A percentile compares a stretch with the other conserved stretches of the same genome.
phyloP scores from a whole-genome alignment of 306 rosid genomes.

The Inga leiocalycina region DNA sequence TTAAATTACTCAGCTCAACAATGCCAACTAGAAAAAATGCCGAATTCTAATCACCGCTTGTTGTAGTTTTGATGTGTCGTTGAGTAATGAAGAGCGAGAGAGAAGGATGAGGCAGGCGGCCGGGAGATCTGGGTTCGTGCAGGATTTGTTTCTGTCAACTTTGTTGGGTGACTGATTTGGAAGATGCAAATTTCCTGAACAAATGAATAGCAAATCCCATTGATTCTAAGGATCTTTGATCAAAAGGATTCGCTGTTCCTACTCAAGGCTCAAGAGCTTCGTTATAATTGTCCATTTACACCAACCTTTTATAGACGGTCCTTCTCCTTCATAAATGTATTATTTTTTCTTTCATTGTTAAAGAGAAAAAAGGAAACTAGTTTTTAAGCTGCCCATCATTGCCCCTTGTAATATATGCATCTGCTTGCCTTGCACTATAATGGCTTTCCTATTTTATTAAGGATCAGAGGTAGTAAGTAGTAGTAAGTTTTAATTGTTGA shows the following conservation, averaged over 20 bases:
- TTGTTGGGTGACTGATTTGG: slow-evolving; percentile 56
- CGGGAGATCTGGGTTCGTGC: slow-evolving; percentile 89
- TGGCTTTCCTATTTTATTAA: neutral
- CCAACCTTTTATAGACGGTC: neutral
- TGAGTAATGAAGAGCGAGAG: slow-evolving; percentile 87
- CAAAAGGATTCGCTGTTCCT: neutral
- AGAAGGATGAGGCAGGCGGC: slow-evolving; percentile 76
- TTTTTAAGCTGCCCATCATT: neutral
- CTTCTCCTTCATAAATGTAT: neutral
- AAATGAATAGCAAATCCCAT: neutral
- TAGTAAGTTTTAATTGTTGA: neutral
- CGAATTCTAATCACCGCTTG: neutral
- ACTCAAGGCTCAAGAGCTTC: neutral
- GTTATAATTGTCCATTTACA: neutral
- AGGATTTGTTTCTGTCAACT: slow-evolving; percentile 76
- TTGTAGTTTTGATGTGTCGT: slow-evolving; percentile 75
- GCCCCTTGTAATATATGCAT: neutral
- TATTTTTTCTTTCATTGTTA: neutral
- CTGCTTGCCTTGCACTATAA: neutral
- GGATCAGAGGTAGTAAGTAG: neutral
- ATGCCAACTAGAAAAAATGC: neutral
- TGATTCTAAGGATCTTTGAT: neutral
- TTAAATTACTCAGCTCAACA: neutral
- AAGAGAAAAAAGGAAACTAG: neutral
- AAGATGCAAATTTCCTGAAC: slow-evolving; percentile 16